A percentile compares a stretch with the other conserved stretches of the same genome.
These are phyloP conservation scores for Leucoagaricus sp. DNA, from an alignment of 1,284 basidiomycete genomes.

Conservation along the genomic window DNA sequence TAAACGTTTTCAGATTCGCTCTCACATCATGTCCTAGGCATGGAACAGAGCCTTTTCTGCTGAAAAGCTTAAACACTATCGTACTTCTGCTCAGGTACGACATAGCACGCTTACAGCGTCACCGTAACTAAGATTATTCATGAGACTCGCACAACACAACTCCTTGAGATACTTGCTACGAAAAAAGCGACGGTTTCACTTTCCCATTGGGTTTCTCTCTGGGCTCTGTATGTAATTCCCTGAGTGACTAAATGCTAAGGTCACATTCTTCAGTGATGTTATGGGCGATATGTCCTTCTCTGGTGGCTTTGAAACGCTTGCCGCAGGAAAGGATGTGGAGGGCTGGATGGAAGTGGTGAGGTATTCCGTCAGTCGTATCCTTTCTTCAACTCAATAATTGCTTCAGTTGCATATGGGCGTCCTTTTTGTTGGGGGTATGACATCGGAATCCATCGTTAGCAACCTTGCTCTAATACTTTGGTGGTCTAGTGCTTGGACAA, in stretches of 20 bases:
- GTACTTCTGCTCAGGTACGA: constrained; percentile 16
- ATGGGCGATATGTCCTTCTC: constrained; percentile 25
- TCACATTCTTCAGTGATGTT: constrained; percentile 19
- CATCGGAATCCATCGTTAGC: background rate
- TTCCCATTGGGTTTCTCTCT: constrained; percentile 13
- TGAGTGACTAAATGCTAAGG: background rate
- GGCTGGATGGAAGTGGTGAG: constrained; percentile 21
- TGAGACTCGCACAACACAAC: constrained; percentile 9
- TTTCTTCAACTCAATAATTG: background rate
- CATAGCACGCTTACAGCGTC: background rate
- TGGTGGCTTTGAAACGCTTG: constrained; percentile 23
- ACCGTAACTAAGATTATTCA: background rate
- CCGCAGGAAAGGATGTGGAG: constrained; percentile 19
- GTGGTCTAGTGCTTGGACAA: constrained; percentile 20
- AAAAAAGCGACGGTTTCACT: background rate
- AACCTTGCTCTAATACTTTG: background rate
- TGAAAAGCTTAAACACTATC: constrained; percentile 16
- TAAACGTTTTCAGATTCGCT: background rate
- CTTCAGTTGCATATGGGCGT: constrained; percentile 18
- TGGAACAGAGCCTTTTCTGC: constrained; percentile 19
- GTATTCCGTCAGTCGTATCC: background rate
- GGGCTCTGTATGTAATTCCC: constrained; percentile 9
- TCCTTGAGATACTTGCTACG: constrained; percentile 6
- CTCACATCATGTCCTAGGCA: constrained; percentile 8
- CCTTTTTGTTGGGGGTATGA: constrained; percentile 18